These are phyloP conservation scores for Carpinus viminea DNA, from an alignment of 306 rosid genomes.

Conservation along the genomic window DNA sequence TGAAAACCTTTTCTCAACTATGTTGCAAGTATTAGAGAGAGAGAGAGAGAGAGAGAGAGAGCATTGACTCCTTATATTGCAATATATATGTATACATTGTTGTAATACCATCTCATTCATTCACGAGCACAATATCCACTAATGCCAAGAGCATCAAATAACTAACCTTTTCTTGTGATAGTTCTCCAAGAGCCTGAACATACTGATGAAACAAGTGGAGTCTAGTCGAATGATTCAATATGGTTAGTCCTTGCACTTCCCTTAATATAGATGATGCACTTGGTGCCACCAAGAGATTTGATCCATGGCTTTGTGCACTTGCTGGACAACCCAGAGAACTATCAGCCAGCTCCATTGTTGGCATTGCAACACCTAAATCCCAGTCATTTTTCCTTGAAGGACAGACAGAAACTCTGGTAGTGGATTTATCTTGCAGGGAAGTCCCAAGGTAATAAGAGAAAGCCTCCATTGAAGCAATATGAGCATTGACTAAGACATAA, in stretches of 20 bases:
- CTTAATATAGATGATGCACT: constrained; percentile 40
- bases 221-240: constrained; percentile 61
- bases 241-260: constrained; percentile 58
- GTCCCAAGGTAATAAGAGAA: constrained; percentile 64
- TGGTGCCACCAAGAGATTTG: constrained; percentile 33
- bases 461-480: constrained; percentile 54
- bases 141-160: constrained; percentile 14
- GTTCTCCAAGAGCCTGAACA: constrained; percentile 61
- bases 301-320: constrained; percentile 30
- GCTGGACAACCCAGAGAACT: constrained; percentile 35
- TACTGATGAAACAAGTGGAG: constrained; percentile 62
- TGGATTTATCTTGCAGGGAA: constrained; percentile 46
- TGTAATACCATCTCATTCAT: background rate
- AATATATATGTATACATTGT: background rate
- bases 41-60: too few species aligned
- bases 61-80: background rate
- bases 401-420: constrained; percentile 36
- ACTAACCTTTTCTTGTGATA: constrained; percentile 70
- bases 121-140: background rate
- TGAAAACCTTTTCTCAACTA: too few species aligned
- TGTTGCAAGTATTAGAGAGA: too few species aligned
- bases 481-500: constrained; percentile 72
- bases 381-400: constrained; percentile 39
- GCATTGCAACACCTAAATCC: constrained; percentile 35
- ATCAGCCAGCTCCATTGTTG: constrained; percentile 33